Evolutionary conservation across 2,329 filamentous ascomycete genomes (phyloP).

Genomic region (Keithomyces neogunnii): DNA sequence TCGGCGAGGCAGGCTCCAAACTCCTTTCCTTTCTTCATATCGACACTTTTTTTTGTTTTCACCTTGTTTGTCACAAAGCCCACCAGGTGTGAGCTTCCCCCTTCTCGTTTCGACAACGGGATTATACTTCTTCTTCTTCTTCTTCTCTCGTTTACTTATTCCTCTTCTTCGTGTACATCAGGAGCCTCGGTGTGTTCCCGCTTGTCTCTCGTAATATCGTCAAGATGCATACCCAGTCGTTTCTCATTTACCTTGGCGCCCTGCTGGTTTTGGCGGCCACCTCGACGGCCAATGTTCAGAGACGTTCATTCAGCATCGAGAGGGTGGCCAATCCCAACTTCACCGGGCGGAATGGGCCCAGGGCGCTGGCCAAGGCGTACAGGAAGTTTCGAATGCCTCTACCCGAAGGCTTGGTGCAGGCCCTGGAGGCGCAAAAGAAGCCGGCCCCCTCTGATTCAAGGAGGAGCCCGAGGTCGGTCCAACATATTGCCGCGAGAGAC

Average conservation of each 20-base stretch:
- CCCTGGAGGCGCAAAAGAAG: constrained; percentile 18
- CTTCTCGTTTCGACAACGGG: not conserved
- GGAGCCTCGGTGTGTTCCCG: not conserved
- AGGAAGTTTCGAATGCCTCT: constrained; percentile 56
- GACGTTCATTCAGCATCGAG: constrained; percentile 54
- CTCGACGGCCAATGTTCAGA: constrained; percentile 33
- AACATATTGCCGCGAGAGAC: not conserved
- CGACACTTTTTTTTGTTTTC: not conserved
- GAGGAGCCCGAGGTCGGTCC: not conserved
- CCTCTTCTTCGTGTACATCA: not conserved
- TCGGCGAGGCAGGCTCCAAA: no score
- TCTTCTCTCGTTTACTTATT: not conserved
- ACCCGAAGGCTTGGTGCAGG: constrained; percentile 31
- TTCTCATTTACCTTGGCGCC: constrained; percentile 27
- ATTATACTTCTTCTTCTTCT: constrained; percentile 2
- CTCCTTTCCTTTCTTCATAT: not conserved
- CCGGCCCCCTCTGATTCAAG: not conserved
- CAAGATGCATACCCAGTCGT: constrained; percentile 11
- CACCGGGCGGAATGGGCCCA: constrained; percentile 45
- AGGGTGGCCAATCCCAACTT: constrained; percentile 48
- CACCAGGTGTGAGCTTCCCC: not conserved
- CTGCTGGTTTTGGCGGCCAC: constrained; percentile 40
- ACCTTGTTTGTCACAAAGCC: no score
- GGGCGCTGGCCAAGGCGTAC: constrained; percentile 57
- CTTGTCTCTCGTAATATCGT: not conserved